These are phyloP conservation scores for Mrakia blollopis DNA, from an alignment of 768 basidiomycete genomes.

Conservation along the genomic window DNA sequence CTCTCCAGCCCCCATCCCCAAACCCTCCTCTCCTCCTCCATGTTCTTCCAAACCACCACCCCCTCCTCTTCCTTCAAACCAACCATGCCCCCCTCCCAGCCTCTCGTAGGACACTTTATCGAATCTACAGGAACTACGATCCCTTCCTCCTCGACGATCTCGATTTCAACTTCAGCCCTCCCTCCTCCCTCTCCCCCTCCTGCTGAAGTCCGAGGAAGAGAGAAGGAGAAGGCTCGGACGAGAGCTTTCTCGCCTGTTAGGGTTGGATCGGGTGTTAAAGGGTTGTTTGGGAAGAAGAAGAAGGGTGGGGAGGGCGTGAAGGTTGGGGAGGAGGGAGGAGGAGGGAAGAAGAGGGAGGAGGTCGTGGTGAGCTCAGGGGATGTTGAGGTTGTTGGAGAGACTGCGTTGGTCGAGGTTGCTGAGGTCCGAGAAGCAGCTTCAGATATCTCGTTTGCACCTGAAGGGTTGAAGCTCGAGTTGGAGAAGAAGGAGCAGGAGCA, in stretches of 20 bases:
- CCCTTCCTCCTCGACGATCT: background rate
- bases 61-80: too few relatives aligned
- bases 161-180: background rate
- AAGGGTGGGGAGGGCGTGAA: background rate
- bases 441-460: background rate
- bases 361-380: background rate
- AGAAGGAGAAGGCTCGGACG: background rate
- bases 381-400: too few relatives aligned
- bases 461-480: background rate
- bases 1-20: too few relatives aligned
- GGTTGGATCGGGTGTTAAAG: background rate
- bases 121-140: background rate
- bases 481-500: background rate
- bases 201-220: background rate
- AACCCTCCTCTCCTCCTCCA: too few relatives aligned
- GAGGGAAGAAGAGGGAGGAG: background rate
- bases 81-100: too few relatives aligned
- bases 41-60: too few relatives aligned
- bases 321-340: background rate
- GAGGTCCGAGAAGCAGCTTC: too few relatives aligned
- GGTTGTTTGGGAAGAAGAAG: background rate
- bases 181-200: background rate
- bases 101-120: background rate
- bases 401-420: too few relatives aligned
- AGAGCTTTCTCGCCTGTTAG: background rate